phyloP scores from a whole-genome alignment of 2,329 filamentous ascomycete genomes.

The Scytalidium sp. region DNA sequence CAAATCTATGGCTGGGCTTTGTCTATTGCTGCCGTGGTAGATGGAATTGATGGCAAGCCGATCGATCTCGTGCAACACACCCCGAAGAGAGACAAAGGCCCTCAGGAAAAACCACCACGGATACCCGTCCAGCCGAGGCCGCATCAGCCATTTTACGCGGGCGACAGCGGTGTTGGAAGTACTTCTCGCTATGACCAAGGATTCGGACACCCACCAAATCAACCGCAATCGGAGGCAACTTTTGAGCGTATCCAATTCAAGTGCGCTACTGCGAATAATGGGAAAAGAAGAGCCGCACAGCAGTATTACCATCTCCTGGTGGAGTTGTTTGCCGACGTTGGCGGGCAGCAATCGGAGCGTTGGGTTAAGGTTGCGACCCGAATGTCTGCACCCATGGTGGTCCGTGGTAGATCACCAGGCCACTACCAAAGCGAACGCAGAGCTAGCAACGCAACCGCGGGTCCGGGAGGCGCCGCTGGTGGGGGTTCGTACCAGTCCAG shows the following conservation, averaged over 20 bases:
- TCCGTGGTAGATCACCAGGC: slow-evolving; percentile 63
- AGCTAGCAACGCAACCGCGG: slow-evolving; percentile 49
- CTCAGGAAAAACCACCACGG: slow-evolving; percentile 57
- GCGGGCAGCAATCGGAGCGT: slow-evolving; percentile 29
- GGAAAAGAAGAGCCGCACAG: slow-evolving; percentile 68
- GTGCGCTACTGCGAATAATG: slow-evolving; percentile 72
- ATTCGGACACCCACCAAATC: slow-evolving; percentile 9
- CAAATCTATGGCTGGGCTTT: slow-evolving; percentile 60
- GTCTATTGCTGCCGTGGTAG: slow-evolving; percentile 64
- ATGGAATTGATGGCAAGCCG: slow-evolving; percentile 57
- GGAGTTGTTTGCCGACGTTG: slow-evolving; percentile 59
- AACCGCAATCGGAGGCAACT: slow-evolving; percentile 26
- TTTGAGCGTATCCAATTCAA: slow-evolving; percentile 78
- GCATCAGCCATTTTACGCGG: slow-evolving; percentile 19
- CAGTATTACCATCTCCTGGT: slow-evolving; percentile 72
- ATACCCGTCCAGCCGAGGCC: slow-evolving; percentile 33
- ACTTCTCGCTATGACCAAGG: slow-evolving; percentile 14
- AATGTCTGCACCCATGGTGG: slow-evolving; percentile 61
- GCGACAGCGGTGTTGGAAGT: slow-evolving; percentile 17
- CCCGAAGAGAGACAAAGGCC: slow-evolving; percentile 69
- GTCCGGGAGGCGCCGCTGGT: slow-evolving; percentile 43
- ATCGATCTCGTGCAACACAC: slow-evolving; percentile 76
- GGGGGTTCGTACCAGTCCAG: slow-evolving; percentile 22
- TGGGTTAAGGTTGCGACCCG: slow-evolving; percentile 58
- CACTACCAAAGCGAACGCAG: slow-evolving; percentile 56